Conservation (phyloP, 768 basidiomycete species). For the Neoboletus brunneissimus region DNA sequence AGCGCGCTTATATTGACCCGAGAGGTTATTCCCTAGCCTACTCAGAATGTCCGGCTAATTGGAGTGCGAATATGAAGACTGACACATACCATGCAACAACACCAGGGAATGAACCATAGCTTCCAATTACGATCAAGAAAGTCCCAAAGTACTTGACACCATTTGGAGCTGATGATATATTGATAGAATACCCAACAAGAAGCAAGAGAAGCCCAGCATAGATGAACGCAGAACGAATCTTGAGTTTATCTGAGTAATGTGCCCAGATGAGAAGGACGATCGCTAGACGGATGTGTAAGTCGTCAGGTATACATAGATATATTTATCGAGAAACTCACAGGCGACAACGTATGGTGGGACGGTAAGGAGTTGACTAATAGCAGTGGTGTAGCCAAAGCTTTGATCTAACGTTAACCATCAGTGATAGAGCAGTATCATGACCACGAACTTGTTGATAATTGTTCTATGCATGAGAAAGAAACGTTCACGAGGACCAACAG, state of each 20-base stretch:
- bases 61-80: slow-evolving; percentile 10
- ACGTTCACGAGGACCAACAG: not conserved
- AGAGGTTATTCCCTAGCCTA: slow-evolving; percentile 53
- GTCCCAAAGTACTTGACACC: slow-evolving; percentile 72
- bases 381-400: slow-evolving; percentile 57
- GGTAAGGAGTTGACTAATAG: no score
- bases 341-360: slow-evolving; percentile 66
- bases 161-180: slow-evolving; percentile 49
- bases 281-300: slow-evolving; percentile 35
- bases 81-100: slow-evolving; percentile 52
- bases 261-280: slow-evolving; percentile 50
- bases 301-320: not conserved
- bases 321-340: slow-evolving; percentile 40
- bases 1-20: slow-evolving; percentile 60
- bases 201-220: slow-evolving; percentile 47
- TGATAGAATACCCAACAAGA: slow-evolving; percentile 60
- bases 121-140: slow-evolving; percentile 65
- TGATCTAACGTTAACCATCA: slow-evolving; percentile 1
- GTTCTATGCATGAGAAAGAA: slow-evolving; percentile 37
- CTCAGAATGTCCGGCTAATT: not conserved
- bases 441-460: slow-evolving; percentile 50
- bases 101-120: slow-evolving; percentile 55
- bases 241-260: slow-evolving; percentile 54
- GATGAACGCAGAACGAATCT: slow-evolving; percentile 60
- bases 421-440: not conserved